phyloP scores from a whole-genome alignment of 202 grass and related monocot species.

The Alloteropsis angusta region DNA sequence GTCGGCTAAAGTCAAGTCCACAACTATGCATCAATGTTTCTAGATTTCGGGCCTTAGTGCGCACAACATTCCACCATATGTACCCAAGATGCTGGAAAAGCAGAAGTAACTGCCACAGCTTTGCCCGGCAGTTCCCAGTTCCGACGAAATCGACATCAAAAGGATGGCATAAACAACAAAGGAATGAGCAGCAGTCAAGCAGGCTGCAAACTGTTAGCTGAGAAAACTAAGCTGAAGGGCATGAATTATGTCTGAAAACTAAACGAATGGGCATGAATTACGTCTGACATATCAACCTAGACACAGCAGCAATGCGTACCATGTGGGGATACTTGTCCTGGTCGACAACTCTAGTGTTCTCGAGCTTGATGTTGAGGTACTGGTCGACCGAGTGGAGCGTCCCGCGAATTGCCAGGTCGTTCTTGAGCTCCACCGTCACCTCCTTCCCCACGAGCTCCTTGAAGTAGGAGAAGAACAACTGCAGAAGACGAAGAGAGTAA shows the following conservation, averaged over 20 bases:
- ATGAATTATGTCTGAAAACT: no score
- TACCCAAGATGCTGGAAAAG: neutral
- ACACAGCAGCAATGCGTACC: slow-evolving; percentile 32
- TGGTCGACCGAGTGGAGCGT: slow-evolving; percentile 93
- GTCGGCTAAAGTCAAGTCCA: neutral
- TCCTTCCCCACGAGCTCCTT: slow-evolving; percentile 98
- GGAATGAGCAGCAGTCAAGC: neutral
- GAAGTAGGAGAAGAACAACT: slow-evolving; percentile 99
- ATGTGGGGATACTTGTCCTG: slow-evolving; percentile 93
- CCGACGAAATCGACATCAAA: neutral
- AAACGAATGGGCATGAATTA: no score
- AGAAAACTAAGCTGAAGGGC: neutral
- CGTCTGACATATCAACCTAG: neutral
- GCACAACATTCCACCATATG: neutral
- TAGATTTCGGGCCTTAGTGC: neutral
- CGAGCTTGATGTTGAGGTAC: slow-evolving; percentile 98
- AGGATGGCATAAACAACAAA: neutral
- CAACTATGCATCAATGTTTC: neutral
- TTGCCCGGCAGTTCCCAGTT: neutral
- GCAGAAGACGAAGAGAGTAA: neutral
- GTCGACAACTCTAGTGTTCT: slow-evolving; percentile 84
- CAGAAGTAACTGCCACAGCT: neutral
- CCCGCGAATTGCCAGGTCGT: slow-evolving; percentile 83
- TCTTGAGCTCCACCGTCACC: slow-evolving; percentile 95
- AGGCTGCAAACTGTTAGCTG: neutral